Evolutionary conservation across 768 basidiomycete genomes (phyloP), one percentile per base, ranked within the genome.

Genomic region (Candolleomyces eurysporus): DNA sequence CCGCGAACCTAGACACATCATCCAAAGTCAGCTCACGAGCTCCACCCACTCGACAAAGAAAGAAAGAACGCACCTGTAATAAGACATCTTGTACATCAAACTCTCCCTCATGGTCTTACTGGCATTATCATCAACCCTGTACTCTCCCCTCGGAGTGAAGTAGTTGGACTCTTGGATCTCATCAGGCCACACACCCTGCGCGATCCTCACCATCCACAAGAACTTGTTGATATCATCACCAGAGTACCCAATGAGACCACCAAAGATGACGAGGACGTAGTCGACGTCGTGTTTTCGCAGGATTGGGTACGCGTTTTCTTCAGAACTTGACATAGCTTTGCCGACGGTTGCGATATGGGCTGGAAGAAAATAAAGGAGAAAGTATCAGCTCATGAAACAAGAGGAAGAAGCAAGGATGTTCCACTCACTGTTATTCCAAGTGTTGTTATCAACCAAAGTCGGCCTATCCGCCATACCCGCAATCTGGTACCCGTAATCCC

Each of bases 181-280:
- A 40, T 98, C 94, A 0, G 97, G 97, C 96, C 96, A 98, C 32
- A 96, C 90, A 53, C 96, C 96, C 68, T 96, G 94, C 5, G 93
- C 87, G 65, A 94, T 94, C 59, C 92, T 87, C 61, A 98, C 89
- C 93, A 98, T 98, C 96, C 96, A 98, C 53, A 99, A 76, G 85
- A 98, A 99, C 77, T 99, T 99, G 86, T 99, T 99, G 80, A 99
- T 91, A 72, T 99, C 97, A 72, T 99, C 97, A 14, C 96, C 97
- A 21, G 94, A 96, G 75, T 98, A 99, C 8, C 96, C 97, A 58
- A 98, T 80, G 45, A 99, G 81, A 49, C 95, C 96, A 45, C 97
- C 97, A 71, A 98, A 98, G 75, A 99, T 98, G 75, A 98, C 82
- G 54, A 99, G 87, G 55, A 99, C 89, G 72, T 99, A 98, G 72